Evolutionary conservation across 441 rosid species (phyloP), one percentile per base, ranked within the genome.

Genomic region (Dalechampia spathulata): DNA sequence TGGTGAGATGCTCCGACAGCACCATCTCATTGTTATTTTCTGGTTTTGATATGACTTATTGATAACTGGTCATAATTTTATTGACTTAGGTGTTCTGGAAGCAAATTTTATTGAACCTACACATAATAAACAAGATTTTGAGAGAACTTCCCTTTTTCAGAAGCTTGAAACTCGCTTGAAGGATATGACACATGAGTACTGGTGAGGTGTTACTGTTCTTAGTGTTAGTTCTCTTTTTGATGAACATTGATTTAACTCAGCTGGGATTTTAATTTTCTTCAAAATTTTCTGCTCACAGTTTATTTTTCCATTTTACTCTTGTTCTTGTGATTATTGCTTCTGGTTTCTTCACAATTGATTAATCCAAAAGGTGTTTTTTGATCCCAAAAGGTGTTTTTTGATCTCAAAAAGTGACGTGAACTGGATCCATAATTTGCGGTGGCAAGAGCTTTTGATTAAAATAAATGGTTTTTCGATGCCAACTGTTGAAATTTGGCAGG

Each of bases 61-160:
- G 42, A 34, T 47, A 23, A 64, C 60, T 45, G 51, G 49, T 53
- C 21, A n/a, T 57, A 30, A 61, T 16, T 45, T 11, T 51, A 20
- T 12, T 25, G 6, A 65, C 68, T 28, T 73, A 93, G 99, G 99
- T 76, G 78, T 81, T 71, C 69, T 94, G 65, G 96, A 87, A 79
- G 96, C 99, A 73, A 84, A 94, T 72, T 86, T 87, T 73, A 62
- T 94, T 30, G 84, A 94, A 79, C 99, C 99, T 48, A 80, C 89
- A 63, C 99, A 93, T 75, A 84, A 83, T 81, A 93, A 93, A 73
- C 97, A 94, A 69, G 99, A 90, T 62, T 87, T 94, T 68, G 97
- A 94, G 78, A 94, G 89, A 72, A 94, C 97, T 66, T 66, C 91
- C 60, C 90, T 94, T 62, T 85, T 94, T 67, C 97, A 94, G 72